A percentile compares a stretch with the other conserved stretches of the same genome.
Evolutionary conservation across 371 early-diverging fungal species (phyloP).

Genomic region (Lichtheimia ramosa): DNA sequence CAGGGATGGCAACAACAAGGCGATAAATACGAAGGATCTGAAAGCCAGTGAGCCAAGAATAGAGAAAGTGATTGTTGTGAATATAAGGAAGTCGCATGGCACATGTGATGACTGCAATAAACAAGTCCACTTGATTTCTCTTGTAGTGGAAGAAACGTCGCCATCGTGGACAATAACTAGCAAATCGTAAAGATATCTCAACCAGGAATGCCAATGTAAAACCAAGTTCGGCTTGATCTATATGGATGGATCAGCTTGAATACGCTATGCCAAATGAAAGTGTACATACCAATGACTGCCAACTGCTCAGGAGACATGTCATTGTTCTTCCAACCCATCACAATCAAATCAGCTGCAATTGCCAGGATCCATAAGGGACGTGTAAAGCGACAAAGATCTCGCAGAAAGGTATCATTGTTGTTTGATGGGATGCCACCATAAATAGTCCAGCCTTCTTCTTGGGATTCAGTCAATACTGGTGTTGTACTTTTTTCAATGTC

Average conservation of each 20-base stretch:
- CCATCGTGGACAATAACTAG: conserved; percentile 32
- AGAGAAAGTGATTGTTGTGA: conserved; percentile 30
- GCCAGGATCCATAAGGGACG: conserved; percentile 52
- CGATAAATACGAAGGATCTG: conserved; percentile 63
- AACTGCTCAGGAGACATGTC: conserved; percentile 29
- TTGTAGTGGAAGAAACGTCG: conserved; percentile 44
- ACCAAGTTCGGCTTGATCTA: conserved; percentile 33
- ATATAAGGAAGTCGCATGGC: conserved; percentile 57
- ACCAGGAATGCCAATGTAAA: conserved; percentile 56
- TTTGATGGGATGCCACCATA: conserved; percentile 14
- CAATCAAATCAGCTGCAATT: conserved; percentile 50
- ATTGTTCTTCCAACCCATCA: conserved; percentile 52
- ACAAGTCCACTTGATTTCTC: conserved; percentile 50
- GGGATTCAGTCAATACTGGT: conserved; percentile 41
- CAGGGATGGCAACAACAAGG: conserved; percentile 55
- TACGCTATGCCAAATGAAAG: not conserved
- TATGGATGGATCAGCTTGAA: conserved; percentile 17
- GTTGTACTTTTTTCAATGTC: conserved; percentile 25
- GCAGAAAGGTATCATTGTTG: conserved; percentile 13
- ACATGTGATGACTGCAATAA: conserved; percentile 51
- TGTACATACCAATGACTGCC: not conserved
- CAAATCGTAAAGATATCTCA: conserved; percentile 51
- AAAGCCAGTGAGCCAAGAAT: conserved; percentile 64
- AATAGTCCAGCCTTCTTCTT: conserved; percentile 45
- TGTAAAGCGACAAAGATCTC: conserved; percentile 24